Evolutionary conservation across 305 asterid genomes (phyloP).

Genomic region (Fraxinus nigra): DNA sequence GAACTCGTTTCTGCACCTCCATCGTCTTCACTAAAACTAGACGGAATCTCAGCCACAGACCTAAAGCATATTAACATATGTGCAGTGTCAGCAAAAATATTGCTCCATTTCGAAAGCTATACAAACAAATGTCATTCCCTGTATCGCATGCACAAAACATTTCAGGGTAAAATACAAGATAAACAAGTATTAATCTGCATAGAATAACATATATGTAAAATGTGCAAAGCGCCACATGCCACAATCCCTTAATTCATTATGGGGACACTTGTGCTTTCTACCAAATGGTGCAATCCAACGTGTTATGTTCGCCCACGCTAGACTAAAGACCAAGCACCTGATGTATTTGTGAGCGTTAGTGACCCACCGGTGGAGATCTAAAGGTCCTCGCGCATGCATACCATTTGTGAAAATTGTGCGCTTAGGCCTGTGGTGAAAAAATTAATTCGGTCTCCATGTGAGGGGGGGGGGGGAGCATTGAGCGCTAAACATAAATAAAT

Average conservation of each 20-base stretch:
- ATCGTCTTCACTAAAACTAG: constrained; percentile 62
- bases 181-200: not conserved
- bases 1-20: constrained; percentile 71
- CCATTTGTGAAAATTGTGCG: not conserved
- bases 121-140: not conserved
- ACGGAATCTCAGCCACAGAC: constrained; percentile 51
- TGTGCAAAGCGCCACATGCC: not conserved
- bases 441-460: not conserved
- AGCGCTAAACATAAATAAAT: not conserved
- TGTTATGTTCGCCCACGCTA: not conserved
- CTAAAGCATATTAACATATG: constrained; percentile 16
- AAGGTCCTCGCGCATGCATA: not conserved
- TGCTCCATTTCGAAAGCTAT: not conserved
- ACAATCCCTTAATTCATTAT: not conserved
- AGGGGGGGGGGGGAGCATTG: not conserved
- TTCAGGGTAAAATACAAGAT: not conserved
- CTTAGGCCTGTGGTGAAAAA: not conserved
- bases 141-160: not conserved
- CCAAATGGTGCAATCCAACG: not conserved
- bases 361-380: not conserved
- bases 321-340: not conserved
- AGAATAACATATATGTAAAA: not conserved
- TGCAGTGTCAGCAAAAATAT: not conserved
- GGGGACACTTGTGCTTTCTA: not conserved
- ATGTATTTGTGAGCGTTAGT: not conserved